Percentiles rank a stretch among this genome's conserved stretches.
Evolutionary conservation across 805 yeast genomes (phyloP).

Genomic region (Starmerella geochares): DNA sequence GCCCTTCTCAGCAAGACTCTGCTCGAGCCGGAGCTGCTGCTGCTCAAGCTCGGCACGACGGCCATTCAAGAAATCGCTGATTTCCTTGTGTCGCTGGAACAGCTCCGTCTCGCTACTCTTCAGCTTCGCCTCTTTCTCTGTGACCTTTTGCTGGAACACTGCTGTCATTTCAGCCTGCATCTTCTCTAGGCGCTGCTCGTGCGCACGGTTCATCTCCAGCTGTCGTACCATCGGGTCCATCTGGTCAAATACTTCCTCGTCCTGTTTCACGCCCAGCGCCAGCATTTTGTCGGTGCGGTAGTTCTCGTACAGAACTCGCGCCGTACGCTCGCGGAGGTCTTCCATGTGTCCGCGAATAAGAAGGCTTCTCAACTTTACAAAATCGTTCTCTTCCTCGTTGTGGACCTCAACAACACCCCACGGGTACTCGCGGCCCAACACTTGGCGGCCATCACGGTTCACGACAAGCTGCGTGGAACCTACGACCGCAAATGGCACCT

Average conservation of each 20-base stretch:
- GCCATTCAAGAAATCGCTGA: slow-evolving; percentile 85
- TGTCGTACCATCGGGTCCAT: slow-evolving; percentile 87
- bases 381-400: slow-evolving; percentile 88
- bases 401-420: slow-evolving; percentile 97
- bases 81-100: slow-evolving; percentile 89
- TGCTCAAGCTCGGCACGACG: slow-evolving; percentile 87
- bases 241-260: slow-evolving; percentile 83
- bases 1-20: slow-evolving; percentile 16
- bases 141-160: slow-evolving; percentile 91
- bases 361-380: slow-evolving; percentile 76
- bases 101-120: slow-evolving; percentile 95
- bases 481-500: slow-evolving; percentile 85
- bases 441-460: slow-evolving; percentile 61
- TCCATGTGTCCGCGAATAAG: slow-evolving; percentile 84
- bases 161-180: slow-evolving; percentile 95
- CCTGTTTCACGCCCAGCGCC: slow-evolving; percentile 83
- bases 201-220: slow-evolving; percentile 85
- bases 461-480: slow-evolving; percentile 71
- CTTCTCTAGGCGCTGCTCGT: slow-evolving; percentile 85
- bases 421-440: slow-evolving; percentile 88
- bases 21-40: slow-evolving; percentile 61
- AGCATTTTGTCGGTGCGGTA: slow-evolving; percentile 77
- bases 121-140: slow-evolving; percentile 92
- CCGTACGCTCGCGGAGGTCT: slow-evolving; percentile 80
- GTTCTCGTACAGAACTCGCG: slow-evolving; percentile 65